Evolutionary conservation across 108 stramenopile genomes (phyloP), one percentile per base, ranked within the genome.

Genomic region (Seminavis robusta): DNA sequence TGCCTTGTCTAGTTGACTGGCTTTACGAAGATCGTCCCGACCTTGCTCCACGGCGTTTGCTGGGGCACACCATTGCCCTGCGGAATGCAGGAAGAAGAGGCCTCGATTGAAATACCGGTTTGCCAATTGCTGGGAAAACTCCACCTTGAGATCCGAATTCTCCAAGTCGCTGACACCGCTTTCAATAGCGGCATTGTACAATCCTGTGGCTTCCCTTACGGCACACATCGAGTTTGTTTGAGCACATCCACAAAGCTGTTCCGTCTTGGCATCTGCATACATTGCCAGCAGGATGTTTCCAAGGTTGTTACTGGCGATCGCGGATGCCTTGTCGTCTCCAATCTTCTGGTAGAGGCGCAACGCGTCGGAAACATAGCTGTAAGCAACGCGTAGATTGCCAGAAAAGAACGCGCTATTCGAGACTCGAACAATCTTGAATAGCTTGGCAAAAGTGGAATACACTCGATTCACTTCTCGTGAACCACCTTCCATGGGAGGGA

Each of bases 81-180:
- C 43, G 21, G 57, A 62, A 17, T 58, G 36, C n/a, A 81, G 59
- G 0, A 85, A 48, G 36, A 77, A 73, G 54, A 85, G 56, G 9
- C 63, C 84, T 3, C 84, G 74, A 63, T 85, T 85, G 63, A 85
- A 85, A 42, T 71, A 69, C 21, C 84, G 58, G 46, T 85, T 76
- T 23, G 76, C 73, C 6, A 85, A 63, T n/a, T 75, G 64, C 46
- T 80, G 74, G 24, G 73, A 73, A 53, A 68, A 80, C 9, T 15
- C 15, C n/a, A 67, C 50, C 37, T 75, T 75, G 21, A 61, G 51
- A 13, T 46, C 59, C 33, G 52, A 62, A 16, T 38, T 44, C 26
- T 44, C 56, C 17, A 71, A 43, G n/a, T 76, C 73, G 1, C 73
- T 48, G 9, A 78, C 63, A 33, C 52, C 52, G 20, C 29, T 33